These are phyloP conservation scores for Sporothrix globosa DNA, from an alignment of 2,329 filamentous ascomycete species.

Conservation along the genomic window DNA sequence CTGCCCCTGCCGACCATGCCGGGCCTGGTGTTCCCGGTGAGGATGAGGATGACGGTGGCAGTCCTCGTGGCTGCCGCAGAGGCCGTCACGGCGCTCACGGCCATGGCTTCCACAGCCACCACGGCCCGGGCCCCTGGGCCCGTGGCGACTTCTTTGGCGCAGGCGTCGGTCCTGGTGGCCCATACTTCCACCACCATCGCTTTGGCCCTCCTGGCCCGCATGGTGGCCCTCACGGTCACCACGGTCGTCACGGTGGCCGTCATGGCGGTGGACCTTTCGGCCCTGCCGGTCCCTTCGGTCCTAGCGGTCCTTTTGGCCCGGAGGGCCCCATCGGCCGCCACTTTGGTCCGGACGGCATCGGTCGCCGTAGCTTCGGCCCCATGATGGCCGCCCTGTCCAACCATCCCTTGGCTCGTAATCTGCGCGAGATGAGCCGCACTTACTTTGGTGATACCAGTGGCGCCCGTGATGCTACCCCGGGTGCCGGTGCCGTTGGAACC, in stretches of 20 bases:
- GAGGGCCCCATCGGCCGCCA: slow-evolving; percentile 31
- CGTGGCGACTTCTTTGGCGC: slow-evolving; percentile 27
- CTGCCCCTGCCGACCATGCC: neutral
- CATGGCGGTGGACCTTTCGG: neutral
- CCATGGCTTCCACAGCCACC: neutral
- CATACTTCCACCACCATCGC: slow-evolving; percentile 23
- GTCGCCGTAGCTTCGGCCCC: slow-evolving; percentile 43
- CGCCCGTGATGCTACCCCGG: neutral
- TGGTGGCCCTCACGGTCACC: slow-evolving; percentile 31
- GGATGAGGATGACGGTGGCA: neutral
- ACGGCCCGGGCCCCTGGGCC: slow-evolving; percentile 3
- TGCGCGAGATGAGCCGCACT: slow-evolving; percentile 42
- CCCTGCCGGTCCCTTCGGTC: no score
- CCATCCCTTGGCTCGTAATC: slow-evolving; percentile 50
- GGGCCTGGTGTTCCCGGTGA: slow-evolving; percentile 10
- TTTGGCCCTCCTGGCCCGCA: slow-evolving; percentile 20
- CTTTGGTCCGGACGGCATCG: slow-evolving; percentile 33
- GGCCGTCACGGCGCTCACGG: slow-evolving; percentile 13
- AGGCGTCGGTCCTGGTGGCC: slow-evolving; percentile 37
- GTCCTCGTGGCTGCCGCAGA: slow-evolving; percentile 1
- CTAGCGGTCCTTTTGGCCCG: no score
- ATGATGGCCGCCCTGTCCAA: slow-evolving; percentile 48
- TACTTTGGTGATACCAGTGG: slow-evolving; percentile 38
- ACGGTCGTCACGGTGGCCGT: slow-evolving; percentile 23
- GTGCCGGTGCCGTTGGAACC: neutral